Conservation (phyloP, 108 stramenopile species). For the Chaetoceros tenuissimus region DNA sequence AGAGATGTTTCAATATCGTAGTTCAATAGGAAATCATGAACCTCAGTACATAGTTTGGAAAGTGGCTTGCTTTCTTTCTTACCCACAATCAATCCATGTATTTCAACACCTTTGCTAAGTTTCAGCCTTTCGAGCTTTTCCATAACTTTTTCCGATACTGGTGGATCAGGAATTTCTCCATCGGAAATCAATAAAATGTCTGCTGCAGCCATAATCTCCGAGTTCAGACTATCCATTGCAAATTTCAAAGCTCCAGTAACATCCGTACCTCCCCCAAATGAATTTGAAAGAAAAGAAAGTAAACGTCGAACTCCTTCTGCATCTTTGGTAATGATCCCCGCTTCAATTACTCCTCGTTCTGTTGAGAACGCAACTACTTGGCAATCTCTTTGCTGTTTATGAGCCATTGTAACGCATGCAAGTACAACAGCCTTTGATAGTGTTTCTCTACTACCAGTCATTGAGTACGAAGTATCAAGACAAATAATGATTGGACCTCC, state of each 20-base stretch:
- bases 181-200: conserved; percentile 70
- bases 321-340: conserved; percentile 35
- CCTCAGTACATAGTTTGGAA: conserved; percentile 39
- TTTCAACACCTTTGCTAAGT: conserved; percentile 35
- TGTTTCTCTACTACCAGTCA: conserved; percentile 55
- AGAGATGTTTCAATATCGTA: conserved; percentile 22
- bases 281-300: conserved; percentile 53
- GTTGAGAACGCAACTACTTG: conserved; percentile 63
- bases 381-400: conserved; percentile 48
- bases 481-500: conserved; percentile 70
- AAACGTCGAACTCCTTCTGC: conserved; percentile 32
- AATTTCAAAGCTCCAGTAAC: conserved; percentile 59
- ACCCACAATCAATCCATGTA: conserved; percentile 63
- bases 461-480: conserved; percentile 74
- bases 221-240: conserved; percentile 22
- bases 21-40: conserved; percentile 47
- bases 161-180: conserved; percentile 75
- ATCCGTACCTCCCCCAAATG: conserved; percentile 75
- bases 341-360: conserved; percentile 36
- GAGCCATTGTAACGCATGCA: conserved; percentile 49
- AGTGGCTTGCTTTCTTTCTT: conserved; percentile 52
- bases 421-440: conserved; percentile 71
- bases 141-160: conserved; percentile 38
- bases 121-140: conserved; percentile 40
- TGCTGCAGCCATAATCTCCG: conserved; percentile 34